Evolutionary conservation across 2,329 filamentous ascomycete genomes (phyloP), one percentile per base, ranked within the genome.

Genomic region (Gyromitra esculenta): DNA sequence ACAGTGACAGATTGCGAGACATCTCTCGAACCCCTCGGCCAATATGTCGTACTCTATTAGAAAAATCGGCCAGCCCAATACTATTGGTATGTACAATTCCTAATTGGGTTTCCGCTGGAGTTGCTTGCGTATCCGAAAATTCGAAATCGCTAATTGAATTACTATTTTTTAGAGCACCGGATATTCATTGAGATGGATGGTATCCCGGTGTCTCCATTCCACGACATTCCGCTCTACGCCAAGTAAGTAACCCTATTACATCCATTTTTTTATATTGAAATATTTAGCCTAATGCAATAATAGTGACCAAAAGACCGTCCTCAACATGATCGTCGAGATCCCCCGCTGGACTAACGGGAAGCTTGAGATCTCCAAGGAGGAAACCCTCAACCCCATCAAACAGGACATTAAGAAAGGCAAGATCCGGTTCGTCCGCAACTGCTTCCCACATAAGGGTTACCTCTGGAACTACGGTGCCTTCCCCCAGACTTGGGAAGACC

Each of bases 391-490:
- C 89, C 95, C 95, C 84, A 97, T 97, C 88, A 97, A 97, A 91
- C 96, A 99, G 88, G 96, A 99, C 85, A 90, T 90, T 86, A 98
- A 99, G 92, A 98, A 99, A 90, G 96, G 95, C 89, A 98, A 97
- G 90, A 94, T 98, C 83, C 93, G 96, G 84, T 99, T 91, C 85
- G 96, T 99, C 85, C 94, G 96, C 87, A 99, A 99, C 91, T 99
- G 96, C 91, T 99, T 99, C 90, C 96, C 96, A 82, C 96, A 99
- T 92, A 98, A 99, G 90, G 96, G 96, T 81, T 99, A 99, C 87
- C 93, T 99, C 82, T 99, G 96, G 96, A 99, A 99, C 90, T 99
- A 99, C 87, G 96, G 96, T 87, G 94, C 94, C 86, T 98, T 99
- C 91, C 96, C 96, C 82, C 93, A 96, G 88, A 99, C 96, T 82